Evolutionary conservation across 768 basidiomycete genomes (phyloP), one percentile per base, ranked within the genome.

Genomic region (Lentinula detonsa): DNA sequence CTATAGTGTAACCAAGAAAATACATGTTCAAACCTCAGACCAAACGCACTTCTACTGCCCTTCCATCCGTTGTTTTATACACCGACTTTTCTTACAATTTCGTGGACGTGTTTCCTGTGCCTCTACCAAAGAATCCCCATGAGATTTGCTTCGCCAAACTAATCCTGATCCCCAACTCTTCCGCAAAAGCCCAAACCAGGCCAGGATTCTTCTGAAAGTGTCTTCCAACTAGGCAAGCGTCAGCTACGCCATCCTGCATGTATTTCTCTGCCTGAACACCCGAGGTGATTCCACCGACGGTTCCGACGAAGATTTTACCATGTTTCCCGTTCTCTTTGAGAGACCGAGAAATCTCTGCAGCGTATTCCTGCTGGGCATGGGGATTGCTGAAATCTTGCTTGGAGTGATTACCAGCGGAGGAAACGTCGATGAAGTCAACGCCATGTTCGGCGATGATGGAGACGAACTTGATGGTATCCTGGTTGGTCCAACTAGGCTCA

Each of bases 361-460:
- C 80, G 61, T 85, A 83, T 0, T 76, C 82, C 0, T 85, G 81
- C 72, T 91, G 85, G 64, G 76, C 77, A 7, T 71, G 72, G 0
- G 73, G 73, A 18, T 60, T 54, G 21, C 71, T 69, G 31, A 78
- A 66, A 55, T 73, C 71, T 61, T 83, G 82, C 46, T 67, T 65
- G 1, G 77, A 68, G 61, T 78, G 74, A 56, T 79, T 82, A 1
- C 90, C 92, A 3, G 85, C 90, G 0, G 79, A 78, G 4, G 85
- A 87, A 39, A 90, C 81, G 65, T 93, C 91, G 50, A 93, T 72
- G 39, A 93, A 74, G 70, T 93, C 92, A 56, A 93, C 81, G 5
- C 90, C 90, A 48, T 84, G 79, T 13, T 81, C 78, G 16, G 76
- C 76, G 16, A 93, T 78, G 63, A 85, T 79, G 16, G 76, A 73